These are phyloP conservation scores for Aspergillus sp. DNA, from an alignment of 2,329 filamentous ascomycete species.

Conservation along the genomic window DNA sequence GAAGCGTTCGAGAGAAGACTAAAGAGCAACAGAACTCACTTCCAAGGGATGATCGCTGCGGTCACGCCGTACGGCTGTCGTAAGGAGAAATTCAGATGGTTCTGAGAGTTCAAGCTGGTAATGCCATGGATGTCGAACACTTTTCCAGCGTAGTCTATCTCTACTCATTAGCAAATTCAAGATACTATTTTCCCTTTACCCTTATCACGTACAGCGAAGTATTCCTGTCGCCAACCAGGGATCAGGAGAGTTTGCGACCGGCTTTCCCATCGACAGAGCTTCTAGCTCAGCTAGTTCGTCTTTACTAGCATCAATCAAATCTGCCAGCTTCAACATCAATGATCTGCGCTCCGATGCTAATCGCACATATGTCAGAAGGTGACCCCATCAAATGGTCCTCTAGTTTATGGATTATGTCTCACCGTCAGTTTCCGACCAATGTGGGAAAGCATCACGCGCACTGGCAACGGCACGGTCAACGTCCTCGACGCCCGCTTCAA, in stretches of 20 bases:
- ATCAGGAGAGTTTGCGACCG: constrained; percentile 10
- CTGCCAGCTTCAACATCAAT: constrained; percentile 16
- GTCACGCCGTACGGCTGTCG: neutral
- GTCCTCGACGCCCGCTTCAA: constrained; percentile 20
- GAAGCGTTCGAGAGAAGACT: no score
- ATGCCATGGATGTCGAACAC: neutral
- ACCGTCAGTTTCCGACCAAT: constrained; percentile 20
- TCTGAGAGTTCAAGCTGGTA: neutral
- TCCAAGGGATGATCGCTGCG: neutral
- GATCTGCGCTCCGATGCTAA: neutral
- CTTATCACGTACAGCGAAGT: neutral
- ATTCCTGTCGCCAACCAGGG: neutral
- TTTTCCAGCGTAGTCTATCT: constrained; percentile 2
- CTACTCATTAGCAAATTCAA: neutral
- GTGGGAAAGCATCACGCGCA: constrained; percentile 25
- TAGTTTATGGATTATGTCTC: constrained; percentile 6
- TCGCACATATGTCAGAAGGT: constrained; percentile 10
- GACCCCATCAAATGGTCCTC: constrained; percentile 2
- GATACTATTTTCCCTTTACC: neutral
- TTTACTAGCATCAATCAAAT: constrained; percentile 14
- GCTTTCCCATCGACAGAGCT: constrained; percentile 27
- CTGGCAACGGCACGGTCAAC: constrained; percentile 24
- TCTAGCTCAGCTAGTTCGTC: constrained; percentile 24
- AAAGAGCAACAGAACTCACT: neutral
- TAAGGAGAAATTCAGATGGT: neutral